Base-by-base conservation (phyloP, 73 alveolate genomes). In the Paramecium tetraurelia region DNA sequence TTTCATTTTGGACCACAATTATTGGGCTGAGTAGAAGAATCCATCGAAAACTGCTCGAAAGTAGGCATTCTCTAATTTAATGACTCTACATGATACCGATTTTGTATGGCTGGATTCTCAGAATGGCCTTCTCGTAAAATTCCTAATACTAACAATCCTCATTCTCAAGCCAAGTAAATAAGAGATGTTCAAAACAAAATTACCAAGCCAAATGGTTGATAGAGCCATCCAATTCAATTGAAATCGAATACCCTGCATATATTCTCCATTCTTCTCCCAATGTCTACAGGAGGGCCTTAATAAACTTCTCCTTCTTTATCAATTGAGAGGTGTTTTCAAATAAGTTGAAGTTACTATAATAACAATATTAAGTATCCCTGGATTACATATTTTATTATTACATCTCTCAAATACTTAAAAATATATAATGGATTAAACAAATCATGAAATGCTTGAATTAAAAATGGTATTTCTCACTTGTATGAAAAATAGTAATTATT, bases 251-350 rank as follows among this genome's bases (percentile, higher is more conserved):
- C 21, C 90, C 90, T 44, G 90, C 90, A 80, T 80, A 80, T 12
- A 80, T 24, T 48, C 90, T 40, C 90, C 90, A 80, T 44, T 46
- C 90, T 35, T 80, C 90, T 3, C 90, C 90, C 16, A 80, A 35
- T 8, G 71, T 80, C 24, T 20, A 35, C 3, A 80, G 70, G 9
- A 80, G 44, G 11, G 46, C 48, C 29, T 22, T 80, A 9, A 80
- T 35, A 48, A 80, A 80, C 75, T 48, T 80, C 16, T 80, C 90
- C 14, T 41, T 41, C 18, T 41, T 40, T 20, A 80, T 35, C 5
- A 80, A 24, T 20, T 22, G 11, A 22, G 43, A 40, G 57, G 69
- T 53, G 69, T 53, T 53, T 18, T 16, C 31, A 53, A 53, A 53
- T 53, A 53, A 18, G 69, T 53, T 53, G 69, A 53, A 80, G 22